A percentile compares a stretch with the other conserved stretches of the same genome.
Evolutionary conservation across 2,329 filamentous ascomycete genomes (phyloP).

Genomic region (Aureobasidium leucospermi): DNA sequence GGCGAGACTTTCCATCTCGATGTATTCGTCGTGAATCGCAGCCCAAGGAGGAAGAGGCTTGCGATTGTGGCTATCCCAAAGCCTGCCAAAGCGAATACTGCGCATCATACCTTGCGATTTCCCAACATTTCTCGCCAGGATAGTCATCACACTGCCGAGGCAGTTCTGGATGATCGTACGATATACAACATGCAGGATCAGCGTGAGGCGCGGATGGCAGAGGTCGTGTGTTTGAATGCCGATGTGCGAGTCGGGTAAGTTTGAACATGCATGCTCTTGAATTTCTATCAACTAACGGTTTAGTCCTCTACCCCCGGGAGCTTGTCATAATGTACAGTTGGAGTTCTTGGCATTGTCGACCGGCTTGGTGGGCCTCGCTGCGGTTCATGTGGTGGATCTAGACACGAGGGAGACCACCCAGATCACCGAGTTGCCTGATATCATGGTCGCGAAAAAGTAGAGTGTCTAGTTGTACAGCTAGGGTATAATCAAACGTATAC

Average conservation of each 20-base stretch:
- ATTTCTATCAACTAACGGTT: not conserved
- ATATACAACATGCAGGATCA: conserved; percentile 7
- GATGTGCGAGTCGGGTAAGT: conserved; percentile 62
- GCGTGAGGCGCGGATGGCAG: conserved; percentile 47
- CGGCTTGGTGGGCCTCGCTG: conserved; percentile 61
- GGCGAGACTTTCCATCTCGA: conserved; percentile 66
- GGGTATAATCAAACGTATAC: too few relatives aligned
- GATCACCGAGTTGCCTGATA: conserved; percentile 11
- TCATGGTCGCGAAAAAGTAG: not conserved
- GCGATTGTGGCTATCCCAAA: conserved; percentile 62
- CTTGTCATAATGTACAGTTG: conserved; percentile 66
- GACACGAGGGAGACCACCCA: conserved; percentile 35
- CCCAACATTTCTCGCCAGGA: not conserved
- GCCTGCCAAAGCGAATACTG: conserved; percentile 45
- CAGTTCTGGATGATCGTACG: conserved; percentile 15
- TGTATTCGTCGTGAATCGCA: conserved; percentile 67
- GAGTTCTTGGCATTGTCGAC: conserved; percentile 60
- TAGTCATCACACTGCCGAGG: conserved; percentile 31
- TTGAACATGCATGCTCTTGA: not conserved
- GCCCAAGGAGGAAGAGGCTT: conserved; percentile 54
- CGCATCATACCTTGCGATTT: conserved; percentile 17
- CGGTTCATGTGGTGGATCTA: conserved; percentile 63
- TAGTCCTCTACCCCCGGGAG: conserved; percentile 58
- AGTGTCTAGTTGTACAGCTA: not conserved
- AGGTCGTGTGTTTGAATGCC: conserved; percentile 64